These are phyloP conservation scores for Geotrichum ghanense DNA, from an alignment of 805 yeast genomes.

Conservation along the genomic window DNA sequence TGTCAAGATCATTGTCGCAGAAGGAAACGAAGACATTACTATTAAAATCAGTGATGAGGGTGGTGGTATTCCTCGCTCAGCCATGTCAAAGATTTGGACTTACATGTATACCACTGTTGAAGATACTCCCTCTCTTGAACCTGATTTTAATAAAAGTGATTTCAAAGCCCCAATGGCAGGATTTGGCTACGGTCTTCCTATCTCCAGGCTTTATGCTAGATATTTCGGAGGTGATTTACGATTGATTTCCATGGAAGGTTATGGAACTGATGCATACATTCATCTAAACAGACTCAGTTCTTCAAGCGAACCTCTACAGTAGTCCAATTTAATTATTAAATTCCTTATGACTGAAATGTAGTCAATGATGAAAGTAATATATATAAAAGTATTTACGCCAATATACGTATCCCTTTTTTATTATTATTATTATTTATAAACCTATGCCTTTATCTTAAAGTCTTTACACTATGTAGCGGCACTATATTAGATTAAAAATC, in stretches of 20 bases:
- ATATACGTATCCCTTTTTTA: too few relatives aligned
- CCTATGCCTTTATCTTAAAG: too few relatives aligned
- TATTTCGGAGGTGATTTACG: slow-evolving; percentile 87
- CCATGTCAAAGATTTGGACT: slow-evolving; percentile 84
- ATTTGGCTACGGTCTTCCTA: slow-evolving; percentile 82
- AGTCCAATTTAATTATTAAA: too few relatives aligned
- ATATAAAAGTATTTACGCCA: too few relatives aligned
- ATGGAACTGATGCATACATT: slow-evolving; percentile 85
- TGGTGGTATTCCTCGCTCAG: slow-evolving; percentile 82
- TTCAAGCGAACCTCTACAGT: slow-evolving; percentile 51
- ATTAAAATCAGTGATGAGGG: slow-evolving; percentile 88
- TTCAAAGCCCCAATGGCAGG: slow-evolving; percentile 92
- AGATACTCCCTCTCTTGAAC: slow-evolving; percentile 53
- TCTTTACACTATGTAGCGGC: too few relatives aligned
- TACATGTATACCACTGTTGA: slow-evolving; percentile 82
- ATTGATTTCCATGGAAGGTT: slow-evolving; percentile 84
- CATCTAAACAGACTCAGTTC: slow-evolving; percentile 73
- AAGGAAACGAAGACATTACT: slow-evolving; percentile 84
- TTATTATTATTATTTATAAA: too few relatives aligned
- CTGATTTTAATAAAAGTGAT: slow-evolving; percentile 45
- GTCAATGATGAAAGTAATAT: too few relatives aligned
- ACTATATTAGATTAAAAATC: too few relatives aligned
- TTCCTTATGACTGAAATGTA: too few relatives aligned
- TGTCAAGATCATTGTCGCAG: slow-evolving; percentile 74
- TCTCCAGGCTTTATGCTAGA: slow-evolving; percentile 74